Base-by-base conservation (phyloP, 805 yeast genomes). In the Blastobotrys attinorum region DNA sequence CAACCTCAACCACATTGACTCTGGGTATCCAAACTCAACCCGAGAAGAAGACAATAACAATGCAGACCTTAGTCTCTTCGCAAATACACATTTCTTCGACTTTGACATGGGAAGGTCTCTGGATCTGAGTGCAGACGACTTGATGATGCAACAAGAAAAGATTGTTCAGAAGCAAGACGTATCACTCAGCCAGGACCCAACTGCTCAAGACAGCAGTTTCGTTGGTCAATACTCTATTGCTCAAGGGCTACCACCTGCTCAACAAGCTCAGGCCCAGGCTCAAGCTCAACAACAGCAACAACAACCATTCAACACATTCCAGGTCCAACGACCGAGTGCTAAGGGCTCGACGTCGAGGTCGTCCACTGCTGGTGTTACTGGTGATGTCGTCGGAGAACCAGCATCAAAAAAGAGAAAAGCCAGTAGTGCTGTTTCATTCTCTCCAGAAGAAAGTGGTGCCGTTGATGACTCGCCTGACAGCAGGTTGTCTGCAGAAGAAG, bases 401-500 rank as follows among this genome's bases (percentile, higher is more conserved):
- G 45, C 17, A 2, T 31, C 36, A 21, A 35, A 33, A 32, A 40
- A 40, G 38, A 21, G 43, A 21, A 40, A 40, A 37, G 4, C 38
- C 3, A n/a, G n/a, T n/a, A 11, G 25, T 6, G 21, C 20, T 3
- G 15, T 25, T 25, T 8, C 10, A 8, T 7, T 8, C 15, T 3
- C 8, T 25, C 16, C 16, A 16, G n/a, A 31, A 31, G 18, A 31
- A 25, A 8, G 35, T 10, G 35, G 16, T 15, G 21, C 23, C 34
- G n/a, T n/a, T n/a, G n/a, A n/a, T n/a, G 15, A 22, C 34, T 27
- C 42, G 51, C 4, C 22, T 4, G 22, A 17, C 37, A 16, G n/a
- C 37, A 15, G 25, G n/a, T 16, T 40, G 13, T 50, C 61, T 21
- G 67, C 73, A 18, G 79, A 76, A 46, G 73, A 71, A 37, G 92